Evolutionary conservation across 768 basidiomycete genomes (phyloP).

Genomic region (Boletus pseudo-olivaceus): DNA sequence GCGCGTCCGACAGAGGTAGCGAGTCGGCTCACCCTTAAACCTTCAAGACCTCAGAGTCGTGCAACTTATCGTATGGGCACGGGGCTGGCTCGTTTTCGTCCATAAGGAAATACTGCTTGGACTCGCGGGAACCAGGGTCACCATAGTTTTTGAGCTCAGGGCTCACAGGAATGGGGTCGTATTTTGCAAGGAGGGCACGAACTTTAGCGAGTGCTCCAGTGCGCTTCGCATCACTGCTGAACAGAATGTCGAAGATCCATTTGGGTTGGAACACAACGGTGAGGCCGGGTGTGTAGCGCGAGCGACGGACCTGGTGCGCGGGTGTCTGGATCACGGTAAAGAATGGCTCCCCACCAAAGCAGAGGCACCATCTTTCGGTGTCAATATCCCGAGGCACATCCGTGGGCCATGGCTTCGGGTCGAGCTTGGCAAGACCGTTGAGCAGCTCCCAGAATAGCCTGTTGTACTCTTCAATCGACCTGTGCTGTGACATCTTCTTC

Average conservation of each 20-base stretch:
- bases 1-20: neutral
- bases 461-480: slow-evolving; percentile 21
- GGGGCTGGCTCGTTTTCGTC: slow-evolving; percentile 20
- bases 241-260: slow-evolving; percentile 24
- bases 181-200: slow-evolving; percentile 13
- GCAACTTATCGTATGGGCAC: slow-evolving; percentile 16
- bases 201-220: slow-evolving; percentile 17
- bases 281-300: slow-evolving; percentile 16
- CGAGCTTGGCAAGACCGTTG: slow-evolving; percentile 17
- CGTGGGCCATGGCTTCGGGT: slow-evolving; percentile 15
- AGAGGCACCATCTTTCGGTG: slow-evolving; percentile 20
- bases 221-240: slow-evolving; percentile 18
- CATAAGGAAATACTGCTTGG: slow-evolving; percentile 20
- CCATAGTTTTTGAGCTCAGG: slow-evolving; percentile 24
- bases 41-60: neutral
- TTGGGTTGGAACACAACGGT: slow-evolving; percentile 25
- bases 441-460: slow-evolving; percentile 18
- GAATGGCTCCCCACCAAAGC: slow-evolving; percentile 21
- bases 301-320: slow-evolving; percentile 21
- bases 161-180: slow-evolving; percentile 21
- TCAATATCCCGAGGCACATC: slow-evolving; percentile 19
- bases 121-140: slow-evolving; percentile 19
- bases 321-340: slow-evolving; percentile 22
- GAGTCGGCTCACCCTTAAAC: neutral
- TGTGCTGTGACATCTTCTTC: slow-evolving; percentile 5